Evolutionary conservation across 768 basidiomycete species (phyloP), one percentile per base, ranked within the genome.

Genomic region (Lactarius hatsudake): DNA sequence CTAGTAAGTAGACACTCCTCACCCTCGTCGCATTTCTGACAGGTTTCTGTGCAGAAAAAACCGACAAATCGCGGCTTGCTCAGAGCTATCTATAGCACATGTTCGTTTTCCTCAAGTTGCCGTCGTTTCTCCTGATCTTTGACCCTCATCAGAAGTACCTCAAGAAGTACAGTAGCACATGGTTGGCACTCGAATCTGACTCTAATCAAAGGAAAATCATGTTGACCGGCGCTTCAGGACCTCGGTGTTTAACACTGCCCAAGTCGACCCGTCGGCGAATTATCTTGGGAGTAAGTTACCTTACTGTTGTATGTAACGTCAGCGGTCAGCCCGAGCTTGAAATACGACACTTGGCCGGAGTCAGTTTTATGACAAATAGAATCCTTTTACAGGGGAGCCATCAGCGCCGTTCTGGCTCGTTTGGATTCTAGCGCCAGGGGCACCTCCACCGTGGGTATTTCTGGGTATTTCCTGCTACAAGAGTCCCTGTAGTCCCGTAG

Each of bases 361-460:
- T 28, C 9, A 59, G 15, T 63, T 59, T 54, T 43, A 15, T 56
- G 32, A 62, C 42, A 43, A 57, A 56, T 36, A 13, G 34, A 4
- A 17, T 1, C 42, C 53, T 36, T 53, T 23, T 62, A 32, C 60
- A 36, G 54, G 32, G 38, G 17, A 34, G 3, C 23, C 43, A 51
- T 58, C 61, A 66, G 61, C 65, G 61, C 61, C 51, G 1, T 23
- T 10, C 13, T n/a, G 5, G 23, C 23, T 15, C n/a, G 30, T n/a
- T 17, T 32, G 20, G 15, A n/a, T 48, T 66, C 53, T 66, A 45
- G 60, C 61, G 65, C 65, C 60, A 48, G 26, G 60, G 54, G 36
- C 12, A 9, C 34, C n/a, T 61, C 40, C 17, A 61, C 23, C 1
- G 32, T 45, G 55, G 28, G 63, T 23, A 15, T 5, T 17, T 20